These are phyloP conservation scores for Parafenestella ontariensis DNA, from an alignment of 2,329 filamentous ascomycete genomes.

Conservation along the genomic window DNA sequence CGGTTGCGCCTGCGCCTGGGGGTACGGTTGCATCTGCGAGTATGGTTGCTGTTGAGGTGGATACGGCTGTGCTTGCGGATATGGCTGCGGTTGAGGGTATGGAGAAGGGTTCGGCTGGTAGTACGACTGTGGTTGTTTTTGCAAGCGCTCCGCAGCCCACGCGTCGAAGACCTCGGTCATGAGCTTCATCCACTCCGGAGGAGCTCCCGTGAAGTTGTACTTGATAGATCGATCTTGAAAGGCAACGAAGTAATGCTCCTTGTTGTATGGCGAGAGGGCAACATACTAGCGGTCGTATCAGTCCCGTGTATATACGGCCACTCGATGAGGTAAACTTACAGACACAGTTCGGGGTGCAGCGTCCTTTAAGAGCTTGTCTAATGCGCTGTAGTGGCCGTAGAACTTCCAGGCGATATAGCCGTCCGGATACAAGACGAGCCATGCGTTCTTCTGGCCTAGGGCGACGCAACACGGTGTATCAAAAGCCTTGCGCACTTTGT, in stretches of 20 bases:
- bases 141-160: slow-evolving; percentile 37
- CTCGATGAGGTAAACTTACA: slow-evolving; percentile 25
- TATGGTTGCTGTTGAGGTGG: slow-evolving; percentile 5
- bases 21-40: slow-evolving; percentile 8
- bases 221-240: slow-evolving; percentile 41
- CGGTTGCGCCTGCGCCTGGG: slow-evolving; percentile 4
- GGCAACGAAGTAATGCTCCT: slow-evolving; percentile 43
- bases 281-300: slow-evolving; percentile 33
- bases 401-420: slow-evolving; percentile 44
- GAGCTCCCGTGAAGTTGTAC: slow-evolving; percentile 43
- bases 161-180: slow-evolving; percentile 42
- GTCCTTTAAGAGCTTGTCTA: slow-evolving; percentile 38
- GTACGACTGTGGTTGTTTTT: slow-evolving; percentile 22
- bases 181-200: slow-evolving; percentile 42
- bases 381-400: slow-evolving; percentile 34
- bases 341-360: slow-evolving; percentile 35
- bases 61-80: slow-evolving; percentile 7
- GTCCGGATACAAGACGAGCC: slow-evolving; percentile 44
- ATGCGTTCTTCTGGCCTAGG: slow-evolving; percentile 39
- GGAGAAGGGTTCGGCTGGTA: slow-evolving; percentile 1
- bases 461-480: slow-evolving; percentile 41
- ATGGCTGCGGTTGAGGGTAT: slow-evolving; percentile 10
- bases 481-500: slow-evolving; percentile 43
- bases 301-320: neutral
- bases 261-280: slow-evolving; percentile 43